Evolutionary conservation across 108 stramenopile species (phyloP).

Genomic region (Discostella pseudostelligera): DNA sequence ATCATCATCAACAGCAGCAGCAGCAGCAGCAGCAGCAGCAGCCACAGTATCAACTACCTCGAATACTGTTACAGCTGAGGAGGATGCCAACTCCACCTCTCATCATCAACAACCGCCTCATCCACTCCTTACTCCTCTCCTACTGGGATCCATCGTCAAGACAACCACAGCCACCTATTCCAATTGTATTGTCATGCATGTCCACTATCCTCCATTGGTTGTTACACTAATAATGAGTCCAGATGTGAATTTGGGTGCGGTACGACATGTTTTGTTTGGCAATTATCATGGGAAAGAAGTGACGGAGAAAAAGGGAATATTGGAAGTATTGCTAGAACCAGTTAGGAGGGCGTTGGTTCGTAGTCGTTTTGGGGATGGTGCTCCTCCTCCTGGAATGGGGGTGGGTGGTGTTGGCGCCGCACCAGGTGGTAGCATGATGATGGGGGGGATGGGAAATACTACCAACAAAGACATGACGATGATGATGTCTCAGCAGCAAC

Average conservation of each 20-base stretch:
- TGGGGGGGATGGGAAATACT: neutral
- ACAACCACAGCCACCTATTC: conserved; percentile 40
- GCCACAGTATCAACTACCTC: neutral
- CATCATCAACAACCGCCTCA: conserved; percentile 35
- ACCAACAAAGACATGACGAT: conserved; percentile 3
- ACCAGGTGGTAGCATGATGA: conserved; percentile 1
- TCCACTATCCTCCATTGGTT: conserved; percentile 47
- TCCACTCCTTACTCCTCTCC: conserved; percentile 36
- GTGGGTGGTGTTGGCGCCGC: neutral
- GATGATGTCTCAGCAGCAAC: conserved; percentile 18
- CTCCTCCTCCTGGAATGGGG: neutral
- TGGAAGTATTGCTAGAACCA: conserved; percentile 36
- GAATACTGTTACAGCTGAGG: neutral
- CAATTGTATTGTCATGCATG: conserved; percentile 43
- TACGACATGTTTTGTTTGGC: conserved; percentile 19
- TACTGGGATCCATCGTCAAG: conserved; percentile 24
- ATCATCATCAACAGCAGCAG: neutral
- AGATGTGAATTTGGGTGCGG: conserved; percentile 38
- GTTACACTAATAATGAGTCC: conserved; percentile 39
- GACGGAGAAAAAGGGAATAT: neutral
- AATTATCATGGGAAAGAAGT: no score
- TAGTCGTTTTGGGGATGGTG: conserved; percentile 15
- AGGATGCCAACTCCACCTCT: neutral
- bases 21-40: neutral
- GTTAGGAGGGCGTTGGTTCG: conserved; percentile 35